Conservation (phyloP, 108 stramenopile genomes). For the Aureococcus anophagefferens region DNA sequence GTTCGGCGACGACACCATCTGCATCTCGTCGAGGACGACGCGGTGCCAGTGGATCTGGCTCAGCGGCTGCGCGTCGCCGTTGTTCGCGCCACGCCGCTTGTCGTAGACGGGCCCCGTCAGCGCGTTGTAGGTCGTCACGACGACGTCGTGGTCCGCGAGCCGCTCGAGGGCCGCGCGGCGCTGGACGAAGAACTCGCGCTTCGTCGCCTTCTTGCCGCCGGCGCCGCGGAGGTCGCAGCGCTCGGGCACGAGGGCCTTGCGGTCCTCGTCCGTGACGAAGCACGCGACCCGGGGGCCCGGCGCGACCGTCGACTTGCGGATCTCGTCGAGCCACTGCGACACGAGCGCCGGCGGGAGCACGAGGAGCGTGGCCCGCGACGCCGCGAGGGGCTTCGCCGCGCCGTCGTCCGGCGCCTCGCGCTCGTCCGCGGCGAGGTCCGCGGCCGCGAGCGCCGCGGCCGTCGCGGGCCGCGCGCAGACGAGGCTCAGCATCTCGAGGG, state of each 20-base stretch:
- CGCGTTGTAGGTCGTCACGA: slow-evolving; percentile 45
- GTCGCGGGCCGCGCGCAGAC: slow-evolving; percentile 1
- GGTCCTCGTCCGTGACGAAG: slow-evolving; percentile 3
- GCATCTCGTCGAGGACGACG: slow-evolving; percentile 67
- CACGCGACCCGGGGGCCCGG: neutral
- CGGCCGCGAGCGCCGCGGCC: neutral
- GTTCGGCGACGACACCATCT: slow-evolving; percentile 63
- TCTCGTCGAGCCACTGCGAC: slow-evolving; percentile 55
- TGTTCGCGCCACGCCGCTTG: no score
- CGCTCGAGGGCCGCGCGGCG: neutral
- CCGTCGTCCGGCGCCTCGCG: slow-evolving; percentile 12
- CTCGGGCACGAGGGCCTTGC: neutral
- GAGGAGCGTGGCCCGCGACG: slow-evolving; percentile 52
- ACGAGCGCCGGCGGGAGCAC: slow-evolving; percentile 60
- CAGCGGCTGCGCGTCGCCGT: neutral
- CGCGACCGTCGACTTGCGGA: slow-evolving; percentile 29
- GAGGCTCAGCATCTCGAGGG: slow-evolving; percentile 36
- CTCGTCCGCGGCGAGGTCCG: slow-evolving; percentile 24
- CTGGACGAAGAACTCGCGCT: neutral
- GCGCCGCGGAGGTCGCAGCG: neutral
- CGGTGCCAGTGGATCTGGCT: slow-evolving; percentile 22
- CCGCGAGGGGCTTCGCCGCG: neutral
- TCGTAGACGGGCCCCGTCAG: slow-evolving; percentile 11
- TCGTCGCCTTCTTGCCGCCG: neutral
- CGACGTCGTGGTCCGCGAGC: slow-evolving; percentile 8